Evolutionary conservation across 2,329 filamentous ascomycete species (phyloP), one percentile per base, ranked within the genome.

Genomic region (Rugonectria rugulosa): DNA sequence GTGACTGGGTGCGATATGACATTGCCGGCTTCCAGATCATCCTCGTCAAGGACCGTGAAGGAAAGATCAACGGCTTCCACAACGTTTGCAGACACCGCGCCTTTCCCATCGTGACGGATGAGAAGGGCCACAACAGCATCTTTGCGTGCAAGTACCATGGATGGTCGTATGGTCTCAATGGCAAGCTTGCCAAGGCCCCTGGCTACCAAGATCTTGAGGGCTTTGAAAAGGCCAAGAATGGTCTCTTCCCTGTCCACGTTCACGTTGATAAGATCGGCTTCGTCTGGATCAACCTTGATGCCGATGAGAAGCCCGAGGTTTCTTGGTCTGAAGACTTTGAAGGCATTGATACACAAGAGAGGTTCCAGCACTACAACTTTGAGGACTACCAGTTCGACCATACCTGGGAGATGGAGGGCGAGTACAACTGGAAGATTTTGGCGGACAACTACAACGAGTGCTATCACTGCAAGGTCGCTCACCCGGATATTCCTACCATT

Each of bases 371-470:
- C 41, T 81, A 79, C 70, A 73, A 81, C 64, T 81, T 80, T 60
- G 75, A 79, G 0, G 73, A 85, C 45, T 88, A 85, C 66, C 65
- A 71, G 14, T 86, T 85, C 60, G 82, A 86, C 61, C 82, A 86
- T 65, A 70, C 71, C 26, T 86, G 81, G 81, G 77, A 83, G 61
- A 80, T 84, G 77, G 78, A 83, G 43, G 79, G 79, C 0, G 76
- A 79, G 26, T 83, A 80, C 67, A 86, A 86, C 73, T 86, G 83
- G 83, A 86, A 86, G 72, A 79, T 81, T 20, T 69, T 85, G 26
- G 79, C 80, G 12, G 85, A 88, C 66, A 87, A 88, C 73, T 88
- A 86, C 75, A 88, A 88, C 67, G 84, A 85, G 67, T 88, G 84
- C 67, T 88, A 88, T 63, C 84, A 87, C 73, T 87, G 83, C 73